A percentile compares a stretch with the other conserved stretches of the same genome.
These are phyloP conservation scores for Arachis stenosperma DNA, from an alignment of 306 rosid species.

Conservation along the genomic window DNA sequence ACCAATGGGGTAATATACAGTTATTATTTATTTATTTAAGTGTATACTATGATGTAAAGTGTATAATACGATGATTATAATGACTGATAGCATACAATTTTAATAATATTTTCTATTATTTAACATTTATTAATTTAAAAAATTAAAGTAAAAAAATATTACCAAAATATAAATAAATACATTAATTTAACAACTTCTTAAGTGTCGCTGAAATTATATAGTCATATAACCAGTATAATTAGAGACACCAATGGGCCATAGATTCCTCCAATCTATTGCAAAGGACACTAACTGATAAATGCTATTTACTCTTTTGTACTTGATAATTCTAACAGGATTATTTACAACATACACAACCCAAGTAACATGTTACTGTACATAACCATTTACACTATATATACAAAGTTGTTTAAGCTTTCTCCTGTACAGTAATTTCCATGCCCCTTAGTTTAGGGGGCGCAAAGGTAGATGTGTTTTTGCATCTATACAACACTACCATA, in stretches of 20 bases:
- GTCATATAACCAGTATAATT: too few relatives aligned
- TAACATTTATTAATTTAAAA: too few relatives aligned
- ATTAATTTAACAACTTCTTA: too few relatives aligned
- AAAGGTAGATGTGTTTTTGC: constrained; percentile 34
- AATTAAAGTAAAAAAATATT: too few relatives aligned
- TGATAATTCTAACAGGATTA: constrained; percentile 27
- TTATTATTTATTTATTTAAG: not conserved
- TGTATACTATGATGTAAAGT: too few relatives aligned
- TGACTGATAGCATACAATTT: too few relatives aligned
- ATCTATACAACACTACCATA: constrained; percentile 23
- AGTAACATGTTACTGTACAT: constrained; percentile 28
- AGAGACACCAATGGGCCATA: too few relatives aligned
- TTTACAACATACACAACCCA: constrained; percentile 37
- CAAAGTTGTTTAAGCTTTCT: constrained; percentile 20
- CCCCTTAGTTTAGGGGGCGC: constrained; percentile 25
- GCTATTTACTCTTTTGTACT: constrained; percentile 20
- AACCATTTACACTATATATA: constrained; percentile 28
- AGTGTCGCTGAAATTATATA: too few relatives aligned
- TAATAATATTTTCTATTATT: too few relatives aligned
- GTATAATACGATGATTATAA: too few relatives aligned
- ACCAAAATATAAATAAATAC: too few relatives aligned
- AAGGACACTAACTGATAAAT: constrained; percentile 18
- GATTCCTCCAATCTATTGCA: not conserved
- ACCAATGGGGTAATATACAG: not conserved
- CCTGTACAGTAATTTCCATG: constrained; percentile 31